These are phyloP conservation scores for Rubroboletus satanas DNA, from an alignment of 768 basidiomycete genomes.

Conservation along the genomic window DNA sequence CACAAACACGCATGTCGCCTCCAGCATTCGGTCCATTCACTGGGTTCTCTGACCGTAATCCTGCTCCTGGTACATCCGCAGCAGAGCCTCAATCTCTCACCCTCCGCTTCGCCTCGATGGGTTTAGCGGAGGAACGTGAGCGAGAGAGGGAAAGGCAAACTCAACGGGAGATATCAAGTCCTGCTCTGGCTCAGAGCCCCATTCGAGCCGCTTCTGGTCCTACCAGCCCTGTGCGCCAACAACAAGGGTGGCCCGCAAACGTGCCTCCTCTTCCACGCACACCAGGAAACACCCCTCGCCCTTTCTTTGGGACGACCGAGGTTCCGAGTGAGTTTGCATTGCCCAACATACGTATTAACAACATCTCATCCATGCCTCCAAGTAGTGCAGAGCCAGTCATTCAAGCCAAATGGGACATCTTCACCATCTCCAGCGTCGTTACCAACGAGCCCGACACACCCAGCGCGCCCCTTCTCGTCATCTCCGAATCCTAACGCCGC, in stretches of 20 bases:
- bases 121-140: slow-evolving; percentile 21
- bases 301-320: slow-evolving; percentile 12
- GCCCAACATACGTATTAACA: background rate
- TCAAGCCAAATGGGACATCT: slow-evolving; percentile 12
- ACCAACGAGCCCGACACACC: slow-evolving; percentile 23
- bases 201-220: slow-evolving; percentile 3
- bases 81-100: slow-evolving; percentile 28
- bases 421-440: slow-evolving; percentile 13
- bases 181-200: slow-evolving; percentile 12
- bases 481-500: slow-evolving; percentile 16
- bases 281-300: slow-evolving; percentile 14
- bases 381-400: slow-evolving; percentile 1
- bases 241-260: slow-evolving; percentile 19
- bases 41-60: slow-evolving; percentile 4
- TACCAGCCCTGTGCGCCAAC: slow-evolving; percentile 17
- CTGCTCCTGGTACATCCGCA: background rate
- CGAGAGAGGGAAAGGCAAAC: slow-evolving; percentile 13
- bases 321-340: slow-evolving; percentile 11
- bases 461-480: slow-evolving; percentile 13
- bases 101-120: slow-evolving; percentile 31
- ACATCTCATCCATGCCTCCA: slow-evolving; percentile 4
- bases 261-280: slow-evolving; percentile 30
- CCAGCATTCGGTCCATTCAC: slow-evolving; percentile 8
- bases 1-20: slow-evolving; percentile 6
- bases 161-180: slow-evolving; percentile 3